Conservation (phyloP, 257 asterid species). For the Gardenia jasminoides region DNA sequence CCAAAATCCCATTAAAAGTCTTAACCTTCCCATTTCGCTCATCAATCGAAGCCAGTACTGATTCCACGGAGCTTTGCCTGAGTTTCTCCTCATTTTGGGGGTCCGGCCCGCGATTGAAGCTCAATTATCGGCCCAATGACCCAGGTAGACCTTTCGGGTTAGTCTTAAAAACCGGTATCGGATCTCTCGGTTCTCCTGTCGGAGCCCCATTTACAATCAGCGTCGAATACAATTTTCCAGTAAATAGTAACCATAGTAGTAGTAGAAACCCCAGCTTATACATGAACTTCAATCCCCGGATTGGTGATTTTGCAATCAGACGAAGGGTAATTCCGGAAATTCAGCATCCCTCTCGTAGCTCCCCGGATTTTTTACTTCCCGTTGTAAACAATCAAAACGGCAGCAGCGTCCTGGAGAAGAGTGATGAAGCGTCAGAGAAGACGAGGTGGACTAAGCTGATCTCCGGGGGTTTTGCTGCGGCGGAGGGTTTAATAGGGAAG, state of each 20-base stretch:
- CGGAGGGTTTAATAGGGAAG: no score
- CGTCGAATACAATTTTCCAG: neutral
- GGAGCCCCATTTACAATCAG: slow-evolving; percentile 9
- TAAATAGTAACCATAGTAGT: neutral
- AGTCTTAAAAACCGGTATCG: neutral
- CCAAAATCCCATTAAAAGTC: slow-evolving; percentile 14
- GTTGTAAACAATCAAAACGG: no score
- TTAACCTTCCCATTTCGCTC: slow-evolving; percentile 5
- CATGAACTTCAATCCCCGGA: neutral
- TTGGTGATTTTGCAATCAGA: slow-evolving; percentile 11
- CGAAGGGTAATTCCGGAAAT: neutral
- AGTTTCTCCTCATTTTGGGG: slow-evolving; percentile 8
- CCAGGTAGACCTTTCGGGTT: slow-evolving; percentile 4
- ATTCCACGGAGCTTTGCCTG: neutral
- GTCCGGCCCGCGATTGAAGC: slow-evolving; percentile 5
- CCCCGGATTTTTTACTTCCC: no score
- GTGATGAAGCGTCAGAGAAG: no score
- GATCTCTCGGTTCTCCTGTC: neutral
- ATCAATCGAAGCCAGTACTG: neutral
- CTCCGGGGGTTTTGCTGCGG: no score
- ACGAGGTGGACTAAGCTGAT: no score
- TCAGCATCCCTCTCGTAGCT: no score
- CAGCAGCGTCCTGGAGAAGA: no score
- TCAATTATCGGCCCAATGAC: slow-evolving; percentile 14
- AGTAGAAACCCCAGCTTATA: slow-evolving; percentile 4